Evolutionary conservation across 192 early-diverging fungal genomes (phyloP), one percentile per base, ranked within the genome.

Genomic region (Coemansia sp.): DNA sequence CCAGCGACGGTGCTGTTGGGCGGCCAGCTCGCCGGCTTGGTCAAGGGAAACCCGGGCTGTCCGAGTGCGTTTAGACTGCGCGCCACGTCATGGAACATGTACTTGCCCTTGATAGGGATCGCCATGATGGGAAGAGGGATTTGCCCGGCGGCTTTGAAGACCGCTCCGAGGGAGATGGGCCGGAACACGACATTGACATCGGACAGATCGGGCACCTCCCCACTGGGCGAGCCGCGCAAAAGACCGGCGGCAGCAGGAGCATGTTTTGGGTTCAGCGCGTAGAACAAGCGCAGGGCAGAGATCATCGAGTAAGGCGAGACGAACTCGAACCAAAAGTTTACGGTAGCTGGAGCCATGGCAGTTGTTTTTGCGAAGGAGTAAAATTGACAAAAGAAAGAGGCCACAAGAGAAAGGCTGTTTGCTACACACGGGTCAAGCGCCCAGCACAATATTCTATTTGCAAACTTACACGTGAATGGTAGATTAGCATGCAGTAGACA

Each of bases 261-360:
- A 18, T 11, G 44, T 29, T 48, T 22, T 17, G 33, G 15, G 3
- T 54, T 55, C 1, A 81, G 50, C 19, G 72, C 65, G 32, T 60
- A 67, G 43, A 64, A 44, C 22, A 81, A 48, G 5, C 73, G 65
- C 27, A 81, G 56, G 10, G 73, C 79, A 3, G 69, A 42, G 19
- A 75, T 26, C 73, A 76, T 76, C 53, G 79, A 81, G 63, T 81
- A 81, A n/a, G 71, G 68, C 33, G 73, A 76, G 3, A 53, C 70
- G 22, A 56, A 81, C 63, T 81, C 79, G 60, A 81, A 81, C 79
- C 79, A 81, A 46, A 81, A 81, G 56, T 38, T 48, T 4, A 81
- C 15, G 1, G 46, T 44, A 3, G 53, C 8, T 27, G 57, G 62
- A 7, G 40, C 27, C 62, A 64, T 60, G 48, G 12, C 21, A 60